Evolutionary conservation across 2,329 filamentous ascomycete species (phyloP).

Genomic region (Stachybotrys elegans): DNA sequence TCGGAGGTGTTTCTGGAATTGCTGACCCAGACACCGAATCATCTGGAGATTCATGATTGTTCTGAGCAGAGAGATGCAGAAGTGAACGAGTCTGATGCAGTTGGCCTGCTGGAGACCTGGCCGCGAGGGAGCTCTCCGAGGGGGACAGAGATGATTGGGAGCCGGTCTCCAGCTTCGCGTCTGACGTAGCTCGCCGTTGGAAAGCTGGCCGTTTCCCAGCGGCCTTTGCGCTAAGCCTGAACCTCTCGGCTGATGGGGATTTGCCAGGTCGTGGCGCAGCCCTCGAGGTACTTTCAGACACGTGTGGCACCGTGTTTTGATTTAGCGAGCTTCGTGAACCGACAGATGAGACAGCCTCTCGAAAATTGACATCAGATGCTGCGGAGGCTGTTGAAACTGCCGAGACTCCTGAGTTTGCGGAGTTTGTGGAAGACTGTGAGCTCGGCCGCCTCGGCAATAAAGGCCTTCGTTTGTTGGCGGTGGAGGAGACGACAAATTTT

Average conservation of each 20-base stretch:
- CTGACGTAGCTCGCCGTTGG: slow-evolving; percentile 10
- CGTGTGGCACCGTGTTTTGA: slow-evolving; percentile 19
- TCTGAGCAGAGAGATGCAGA: too few species aligned
- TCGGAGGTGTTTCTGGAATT: slow-evolving; percentile 13
- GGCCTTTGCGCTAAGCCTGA: slow-evolving; percentile 36
- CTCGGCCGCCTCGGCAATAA: slow-evolving; percentile 40
- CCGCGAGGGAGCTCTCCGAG: too few species aligned
- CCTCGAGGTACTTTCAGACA: slow-evolving; percentile 18
- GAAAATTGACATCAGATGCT: slow-evolving; percentile 15
- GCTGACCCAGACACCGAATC: too few species aligned
- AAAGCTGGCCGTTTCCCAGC: slow-evolving; percentile 41
- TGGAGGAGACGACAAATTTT: slow-evolving; percentile 39
- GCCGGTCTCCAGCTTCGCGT: slow-evolving; percentile 14
- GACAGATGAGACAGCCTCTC: slow-evolving; percentile 21
- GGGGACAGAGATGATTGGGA: too few species aligned
- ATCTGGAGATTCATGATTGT: too few species aligned
- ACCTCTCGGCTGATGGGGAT: neutral
- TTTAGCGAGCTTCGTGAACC: slow-evolving; percentile 16
- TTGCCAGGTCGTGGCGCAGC: neutral
- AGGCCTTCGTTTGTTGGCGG: slow-evolving; percentile 39
- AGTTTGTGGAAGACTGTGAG: slow-evolving; percentile 37
- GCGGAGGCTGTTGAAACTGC: slow-evolving; percentile 23
- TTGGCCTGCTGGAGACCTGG: too few species aligned
- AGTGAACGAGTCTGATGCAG: too few species aligned
- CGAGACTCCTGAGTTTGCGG: too few species aligned